A percentile compares a stretch with the other conserved stretches of the same genome.
phyloP scores from a whole-genome alignment of 2,329 filamentous ascomycete genomes.

The Chaetoscypha palmicola region DNA sequence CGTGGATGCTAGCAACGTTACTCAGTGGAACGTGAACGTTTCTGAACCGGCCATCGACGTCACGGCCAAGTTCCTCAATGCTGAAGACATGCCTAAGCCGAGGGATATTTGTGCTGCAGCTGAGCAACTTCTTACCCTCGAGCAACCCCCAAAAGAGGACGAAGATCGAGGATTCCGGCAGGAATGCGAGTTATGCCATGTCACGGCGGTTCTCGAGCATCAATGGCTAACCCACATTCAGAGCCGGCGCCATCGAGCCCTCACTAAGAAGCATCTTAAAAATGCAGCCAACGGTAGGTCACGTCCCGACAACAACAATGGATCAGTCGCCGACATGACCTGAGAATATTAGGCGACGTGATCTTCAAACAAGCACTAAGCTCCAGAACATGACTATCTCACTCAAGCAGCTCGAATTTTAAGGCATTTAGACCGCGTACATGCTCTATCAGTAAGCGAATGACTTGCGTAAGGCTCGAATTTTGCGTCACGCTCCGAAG shows the following conservation, averaged over 20 bases:
- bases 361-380: no score
- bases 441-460: no score
- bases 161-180: conserved; percentile 42
- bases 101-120: conserved; percentile 53
- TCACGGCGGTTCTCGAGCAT: conserved; percentile 50
- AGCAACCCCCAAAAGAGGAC: conserved; percentile 39
- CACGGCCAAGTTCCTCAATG: conserved; percentile 55
- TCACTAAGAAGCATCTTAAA: conserved; percentile 24
- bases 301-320: conserved; percentile 5
- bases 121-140: conserved; percentile 48
- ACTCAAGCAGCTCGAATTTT: no score
- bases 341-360: no score
- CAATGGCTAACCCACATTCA: conserved; percentile 42
- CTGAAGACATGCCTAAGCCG: conserved; percentile 36
- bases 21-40: conserved; percentile 57
- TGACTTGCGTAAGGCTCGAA: no score
- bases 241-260: conserved; percentile 35
- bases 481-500: no score
- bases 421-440: no score
- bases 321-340: conserved; percentile 1
- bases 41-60: conserved; percentile 56
- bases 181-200: conserved; percentile 68
- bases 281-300: conserved; percentile 18
- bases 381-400: no score
- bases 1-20: conserved; percentile 68